Percentiles rank a stretch among this genome's conserved stretches.
These are phyloP conservation scores for Trifolium subterraneum DNA, from an alignment of 306 rosid species.

Conservation along the genomic window DNA sequence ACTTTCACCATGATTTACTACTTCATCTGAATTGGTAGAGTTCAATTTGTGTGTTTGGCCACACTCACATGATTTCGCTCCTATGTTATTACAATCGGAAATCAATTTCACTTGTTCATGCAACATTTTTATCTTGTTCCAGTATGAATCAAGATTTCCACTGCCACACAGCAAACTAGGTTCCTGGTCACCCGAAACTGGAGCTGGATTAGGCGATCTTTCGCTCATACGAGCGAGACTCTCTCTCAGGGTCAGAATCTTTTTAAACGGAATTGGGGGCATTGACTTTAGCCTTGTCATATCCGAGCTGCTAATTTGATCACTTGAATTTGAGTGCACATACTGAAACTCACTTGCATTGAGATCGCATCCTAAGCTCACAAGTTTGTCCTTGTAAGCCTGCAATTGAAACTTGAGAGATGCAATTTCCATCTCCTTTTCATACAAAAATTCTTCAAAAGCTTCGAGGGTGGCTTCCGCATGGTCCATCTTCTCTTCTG, in stretches of 20 bases:
- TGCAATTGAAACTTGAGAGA: constrained; percentile 84
- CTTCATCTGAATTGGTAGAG: constrained; percentile 20
- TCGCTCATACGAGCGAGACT: constrained; percentile 44
- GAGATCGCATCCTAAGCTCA: constrained; percentile 72
- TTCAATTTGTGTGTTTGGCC: constrained; percentile 38
- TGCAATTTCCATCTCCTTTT: constrained; percentile 78
- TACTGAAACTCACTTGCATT: constrained; percentile 45
- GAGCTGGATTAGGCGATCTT: constrained; percentile 44
- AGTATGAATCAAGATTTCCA: constrained; percentile 54
- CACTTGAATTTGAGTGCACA: not conserved
- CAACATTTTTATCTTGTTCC: constrained; percentile 62
- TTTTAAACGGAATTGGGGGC: constrained; percentile 56
- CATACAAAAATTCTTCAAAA: constrained; percentile 68
- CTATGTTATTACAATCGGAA: constrained; percentile 53
- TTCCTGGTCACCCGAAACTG: constrained; percentile 48
- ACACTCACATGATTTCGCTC: constrained; percentile 40
- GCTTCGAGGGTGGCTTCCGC: constrained; percentile 69
- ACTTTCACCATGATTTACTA: not conserved
- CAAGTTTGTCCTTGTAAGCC: constrained; percentile 74
- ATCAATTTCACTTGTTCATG: constrained; percentile 71
- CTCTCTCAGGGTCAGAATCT: constrained; percentile 34
- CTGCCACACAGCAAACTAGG: constrained; percentile 25
- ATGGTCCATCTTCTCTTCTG: constrained; percentile 84
- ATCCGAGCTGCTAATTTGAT: constrained; percentile 33
- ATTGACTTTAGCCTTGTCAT: constrained; percentile 67